phyloP scores from a whole-genome alignment of 2,329 filamentous ascomycete genomes.

The Aspergillus sp. region DNA sequence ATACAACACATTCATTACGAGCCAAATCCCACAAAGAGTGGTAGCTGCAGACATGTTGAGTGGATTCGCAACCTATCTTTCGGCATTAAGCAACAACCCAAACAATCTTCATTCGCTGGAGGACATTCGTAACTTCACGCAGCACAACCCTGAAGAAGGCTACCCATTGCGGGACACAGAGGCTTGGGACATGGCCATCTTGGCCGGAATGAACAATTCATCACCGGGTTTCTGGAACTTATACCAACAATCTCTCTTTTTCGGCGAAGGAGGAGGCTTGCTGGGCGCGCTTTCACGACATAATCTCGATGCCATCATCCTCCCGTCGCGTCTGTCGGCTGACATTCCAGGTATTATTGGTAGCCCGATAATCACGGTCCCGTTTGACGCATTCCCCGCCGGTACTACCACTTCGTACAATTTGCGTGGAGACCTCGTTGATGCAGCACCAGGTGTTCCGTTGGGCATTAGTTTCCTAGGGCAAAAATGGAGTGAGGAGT shows the following conservation, averaged over 20 bases:
- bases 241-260: conserved; percentile 54
- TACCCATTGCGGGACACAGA: conserved; percentile 62
- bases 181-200: conserved; percentile 56
- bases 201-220: conserved; percentile 56
- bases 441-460: conserved; percentile 54
- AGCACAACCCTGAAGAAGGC: conserved; percentile 53
- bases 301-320: conserved; percentile 61
- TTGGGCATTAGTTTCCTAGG: conserved; percentile 67
- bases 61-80: conserved; percentile 57
- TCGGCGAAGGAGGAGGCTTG: conserved; percentile 60
- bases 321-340: conserved; percentile 55
- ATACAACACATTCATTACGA: conserved; percentile 45
- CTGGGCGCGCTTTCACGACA: conserved; percentile 59
- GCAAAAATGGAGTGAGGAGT: conserved; percentile 59
- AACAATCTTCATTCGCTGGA: conserved; percentile 53
- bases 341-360: conserved; percentile 57
- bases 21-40: conserved; percentile 41
- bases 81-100: conserved; percentile 58
- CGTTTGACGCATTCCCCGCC: conserved; percentile 57
- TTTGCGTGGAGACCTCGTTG: conserved; percentile 52
- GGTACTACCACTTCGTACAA: conserved; percentile 45
- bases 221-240: conserved; percentile 57
- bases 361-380: conserved; percentile 62
- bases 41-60: conserved; percentile 60
- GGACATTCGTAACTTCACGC: conserved; percentile 58